phyloP scores from a whole-genome alignment of 2,329 filamentous ascomycete genomes.

The Ramularia endophylla region DNA sequence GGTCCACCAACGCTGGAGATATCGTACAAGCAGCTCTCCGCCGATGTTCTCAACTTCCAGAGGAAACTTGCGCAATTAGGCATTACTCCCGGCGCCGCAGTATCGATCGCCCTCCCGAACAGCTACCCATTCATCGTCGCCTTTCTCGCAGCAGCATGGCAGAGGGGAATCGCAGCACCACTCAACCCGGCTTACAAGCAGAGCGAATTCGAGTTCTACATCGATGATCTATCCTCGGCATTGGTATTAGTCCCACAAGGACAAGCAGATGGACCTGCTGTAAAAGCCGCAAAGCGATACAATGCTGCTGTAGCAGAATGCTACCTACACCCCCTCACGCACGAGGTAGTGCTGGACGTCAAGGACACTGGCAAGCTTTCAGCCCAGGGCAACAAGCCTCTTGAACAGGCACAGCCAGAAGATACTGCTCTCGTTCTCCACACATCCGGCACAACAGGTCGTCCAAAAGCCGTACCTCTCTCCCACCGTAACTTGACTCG shows the following conservation, averaged over 20 bases:
- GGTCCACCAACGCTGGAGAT: constrained; percentile 60
- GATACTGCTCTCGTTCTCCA: constrained; percentile 78
- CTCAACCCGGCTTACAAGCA: constrained; percentile 86
- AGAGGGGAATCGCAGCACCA: constrained; percentile 77
- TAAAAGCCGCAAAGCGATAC: constrained; percentile 72
- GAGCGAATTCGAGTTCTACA: constrained; percentile 87
- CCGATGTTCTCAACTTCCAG: constrained; percentile 67
- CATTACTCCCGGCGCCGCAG: constrained; percentile 61
- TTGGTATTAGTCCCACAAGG: constrained; percentile 71
- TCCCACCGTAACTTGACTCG: constrained; percentile 74
- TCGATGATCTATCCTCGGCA: constrained; percentile 76
- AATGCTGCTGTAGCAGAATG: constrained; percentile 80
- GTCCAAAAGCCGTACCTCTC: constrained; percentile 78
- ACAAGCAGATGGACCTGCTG: constrained; percentile 60
- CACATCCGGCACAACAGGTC: constrained; percentile 77
- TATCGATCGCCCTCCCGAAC: constrained; percentile 79
- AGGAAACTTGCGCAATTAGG: constrained; percentile 70
- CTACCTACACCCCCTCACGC: constrained; percentile 60
- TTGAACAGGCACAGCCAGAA: constrained; percentile 58
- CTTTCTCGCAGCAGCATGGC: constrained; percentile 80
- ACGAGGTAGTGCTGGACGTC: constrained; percentile 68
- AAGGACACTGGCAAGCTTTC: constrained; percentile 67
- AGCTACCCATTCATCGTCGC: constrained; percentile 84
- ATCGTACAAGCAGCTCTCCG: constrained; percentile 61
- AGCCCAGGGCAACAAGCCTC: constrained; percentile 41